A percentile compares a stretch with the other conserved stretches of the same genome.
These are phyloP conservation scores for Dittrichia graveolens DNA, from an alignment of 129 eudicot genomes.

Conservation along the genomic window DNA sequence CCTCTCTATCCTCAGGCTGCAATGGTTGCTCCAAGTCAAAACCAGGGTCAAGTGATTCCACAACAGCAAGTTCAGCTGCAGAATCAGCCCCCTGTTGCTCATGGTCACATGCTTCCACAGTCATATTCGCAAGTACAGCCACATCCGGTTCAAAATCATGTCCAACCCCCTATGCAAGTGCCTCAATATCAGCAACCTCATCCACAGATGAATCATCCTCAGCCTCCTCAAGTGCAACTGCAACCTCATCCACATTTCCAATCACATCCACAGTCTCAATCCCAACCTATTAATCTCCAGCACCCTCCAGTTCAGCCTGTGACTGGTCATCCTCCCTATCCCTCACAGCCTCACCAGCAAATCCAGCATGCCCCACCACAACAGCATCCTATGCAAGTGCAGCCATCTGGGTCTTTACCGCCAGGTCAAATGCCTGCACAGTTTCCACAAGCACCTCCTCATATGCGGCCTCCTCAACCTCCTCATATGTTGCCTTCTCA, in stretches of 20 bases:
- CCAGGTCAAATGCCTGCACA: constrained; percentile 54
- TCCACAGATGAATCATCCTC: constrained; percentile 48
- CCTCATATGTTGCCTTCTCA: constrained; percentile 39
- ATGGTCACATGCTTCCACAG: constrained; percentile 40
- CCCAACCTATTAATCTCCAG: constrained; percentile 40
- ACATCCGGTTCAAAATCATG: constrained; percentile 45
- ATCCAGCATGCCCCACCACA: constrained; percentile 52
- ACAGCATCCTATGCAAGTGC: constrained; percentile 51
- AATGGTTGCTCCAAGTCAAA: constrained; percentile 30
- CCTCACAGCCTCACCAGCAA: constrained; percentile 59
- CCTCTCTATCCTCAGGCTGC: constrained; percentile 39
- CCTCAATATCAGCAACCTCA: constrained; percentile 77
- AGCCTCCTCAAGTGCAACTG: constrained; percentile 32
- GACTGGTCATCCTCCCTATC: constrained; percentile 59
- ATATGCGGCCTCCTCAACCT: constrained; percentile 61
- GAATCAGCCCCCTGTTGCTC: constrained; percentile 39
- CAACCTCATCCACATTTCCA: constrained; percentile 40
- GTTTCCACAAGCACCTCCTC: constrained; percentile 57
- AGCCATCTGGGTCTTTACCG: constrained; percentile 44
- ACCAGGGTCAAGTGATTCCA: constrained; percentile 36
- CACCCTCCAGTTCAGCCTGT: constrained; percentile 46
- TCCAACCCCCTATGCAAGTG: constrained; percentile 54
- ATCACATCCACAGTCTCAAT: constrained; percentile 24
- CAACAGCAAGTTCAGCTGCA: constrained; percentile 48
- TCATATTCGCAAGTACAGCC: constrained; percentile 53